Evolutionary conservation across 1,284 basidiomycete species (phyloP).

Genomic region (Leccinum subrobustum): DNA sequence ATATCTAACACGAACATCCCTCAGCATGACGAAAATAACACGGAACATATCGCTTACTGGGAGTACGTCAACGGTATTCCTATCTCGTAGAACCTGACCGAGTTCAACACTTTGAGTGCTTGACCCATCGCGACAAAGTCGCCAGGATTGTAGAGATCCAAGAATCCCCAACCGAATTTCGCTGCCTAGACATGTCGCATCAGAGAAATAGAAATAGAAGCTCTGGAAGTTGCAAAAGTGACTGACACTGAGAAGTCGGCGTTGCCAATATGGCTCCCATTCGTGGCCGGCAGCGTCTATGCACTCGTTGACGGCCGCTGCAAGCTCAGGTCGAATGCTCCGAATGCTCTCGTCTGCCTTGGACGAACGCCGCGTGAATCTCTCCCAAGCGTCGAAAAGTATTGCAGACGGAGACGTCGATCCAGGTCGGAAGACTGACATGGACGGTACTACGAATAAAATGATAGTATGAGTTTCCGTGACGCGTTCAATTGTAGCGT

Average conservation of each 20-base stretch:
- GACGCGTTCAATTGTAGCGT: background rate
- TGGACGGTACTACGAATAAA: slow-evolving; percentile 54
- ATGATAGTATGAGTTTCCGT: slow-evolving; percentile 4
- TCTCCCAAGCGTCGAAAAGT: slow-evolving; percentile 89
- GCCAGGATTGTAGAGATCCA: slow-evolving; percentile 90
- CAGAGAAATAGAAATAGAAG: background rate
- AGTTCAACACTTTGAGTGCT: slow-evolving; percentile 92
- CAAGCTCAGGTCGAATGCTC: slow-evolving; percentile 83
- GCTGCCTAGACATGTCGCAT: slow-evolving; percentile 65
- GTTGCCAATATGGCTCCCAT: slow-evolving; percentile 90
- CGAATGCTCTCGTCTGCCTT: slow-evolving; percentile 94
- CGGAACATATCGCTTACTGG: slow-evolving; percentile 53
- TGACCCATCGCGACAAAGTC: slow-evolving; percentile 92
- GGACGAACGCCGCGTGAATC: slow-evolving; percentile 79
- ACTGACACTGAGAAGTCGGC: slow-evolving; percentile 75
- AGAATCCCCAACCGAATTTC: slow-evolving; percentile 90
- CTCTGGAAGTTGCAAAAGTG: background rate
- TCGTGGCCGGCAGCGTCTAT: slow-evolving; percentile 93
- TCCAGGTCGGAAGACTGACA: slow-evolving; percentile 88
- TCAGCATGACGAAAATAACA: background rate
- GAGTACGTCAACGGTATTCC: slow-evolving; percentile 92
- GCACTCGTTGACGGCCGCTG: slow-evolving; percentile 87
- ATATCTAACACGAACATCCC: slow-evolving; percentile 51
- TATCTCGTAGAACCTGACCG: slow-evolving; percentile 87
- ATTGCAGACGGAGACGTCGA: slow-evolving; percentile 92